Evolutionary conservation across 192 early-diverging fungal genomes (phyloP).

Genomic region (Gorgonomyces haynaldii): DNA sequence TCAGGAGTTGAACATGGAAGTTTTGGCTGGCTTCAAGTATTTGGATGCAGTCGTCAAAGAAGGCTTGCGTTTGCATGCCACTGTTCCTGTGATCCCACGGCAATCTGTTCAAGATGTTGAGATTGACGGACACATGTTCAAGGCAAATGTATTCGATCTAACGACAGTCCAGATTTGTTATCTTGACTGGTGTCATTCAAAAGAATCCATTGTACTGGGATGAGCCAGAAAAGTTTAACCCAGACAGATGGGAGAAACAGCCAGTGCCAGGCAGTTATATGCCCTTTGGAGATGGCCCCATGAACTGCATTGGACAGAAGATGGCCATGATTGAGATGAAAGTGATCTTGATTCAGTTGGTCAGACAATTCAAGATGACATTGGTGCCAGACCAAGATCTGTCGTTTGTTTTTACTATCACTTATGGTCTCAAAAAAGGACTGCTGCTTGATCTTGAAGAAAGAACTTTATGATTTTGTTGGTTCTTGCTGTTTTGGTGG

Average conservation of each 20-base stretch:
- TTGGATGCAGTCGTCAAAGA: constrained; percentile 1
- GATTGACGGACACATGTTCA: too few relatives aligned
- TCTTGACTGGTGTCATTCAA: too few relatives aligned
- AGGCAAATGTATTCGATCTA: too few relatives aligned
- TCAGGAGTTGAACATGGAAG: not conserved
- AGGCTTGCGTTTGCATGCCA: not conserved
- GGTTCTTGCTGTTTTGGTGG: too few relatives aligned
- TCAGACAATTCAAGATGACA: not conserved
- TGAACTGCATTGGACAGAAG: constrained; percentile 39
- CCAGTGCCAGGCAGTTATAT: constrained; percentile 15
- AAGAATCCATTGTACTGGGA: constrained; percentile 10
- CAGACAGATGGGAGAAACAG: constrained; percentile 24
- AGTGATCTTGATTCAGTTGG: not conserved
- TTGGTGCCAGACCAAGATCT: not conserved
- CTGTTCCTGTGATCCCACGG: not conserved
- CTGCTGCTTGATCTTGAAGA: too few relatives aligned
- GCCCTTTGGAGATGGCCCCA: constrained; percentile 34
- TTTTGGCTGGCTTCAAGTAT: constrained; percentile 4
- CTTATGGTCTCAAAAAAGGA: constrained; percentile 1
- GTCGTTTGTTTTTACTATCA: not conserved
- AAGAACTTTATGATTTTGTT: too few relatives aligned
- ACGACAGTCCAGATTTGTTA: too few relatives aligned
- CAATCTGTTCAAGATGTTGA: too few relatives aligned
- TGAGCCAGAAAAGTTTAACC: constrained; percentile 19
- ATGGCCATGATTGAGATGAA: constrained; percentile 31